Evolutionary conservation across 257 asterid species (phyloP), one percentile per base, ranked within the genome.

Genomic region (Solanum raphanifolium): DNA sequence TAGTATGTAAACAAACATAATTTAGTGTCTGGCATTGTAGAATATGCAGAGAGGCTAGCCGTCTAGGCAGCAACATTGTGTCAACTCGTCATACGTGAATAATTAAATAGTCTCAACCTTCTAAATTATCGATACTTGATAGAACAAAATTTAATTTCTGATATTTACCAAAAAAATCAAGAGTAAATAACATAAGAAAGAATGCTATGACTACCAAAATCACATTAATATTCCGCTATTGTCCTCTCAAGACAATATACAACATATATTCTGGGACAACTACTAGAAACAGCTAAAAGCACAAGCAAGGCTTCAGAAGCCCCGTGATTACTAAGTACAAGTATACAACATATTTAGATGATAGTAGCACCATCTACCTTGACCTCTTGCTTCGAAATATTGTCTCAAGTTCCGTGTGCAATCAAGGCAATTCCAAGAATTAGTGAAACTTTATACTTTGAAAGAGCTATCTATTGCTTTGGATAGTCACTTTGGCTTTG

Each of bases 401-500:
- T 7, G 35, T 41, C 85, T 62, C 69, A 29, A 48, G 69, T 79
- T 86, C 10, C 15, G 43, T 48, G 29, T 48, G 29, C 69, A 58
- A 48, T 46, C 38, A 88, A 34, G 39, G 32, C 58, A 84, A 66
- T 71, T 76, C 81, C 65, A n/a, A 58, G 88, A 76, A 84, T 78
- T 32, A 20, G 87, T 68, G 43, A 38, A 71, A 32, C 78, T 69
- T 79, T 87, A 86, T 46, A 27, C 69, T 48, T 48, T 48, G 20
- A 48, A 31, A 18, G 58, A 48, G 69, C 5, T 31, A 82, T 18
- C 69, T 82, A 29, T 46, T 23, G 86, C 29, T 82, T 75, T 36
- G 74, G 83, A 90, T 18, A 66, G 34, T 92, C 91, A 94, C 92
- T 98, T 92, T 87, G 95, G 94, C 92, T 94, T 97, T 8, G 96